These are phyloP conservation scores for Besnoitia besnoiti DNA, from an alignment of 169 alveolate species.

Conservation along the genomic window DNA sequence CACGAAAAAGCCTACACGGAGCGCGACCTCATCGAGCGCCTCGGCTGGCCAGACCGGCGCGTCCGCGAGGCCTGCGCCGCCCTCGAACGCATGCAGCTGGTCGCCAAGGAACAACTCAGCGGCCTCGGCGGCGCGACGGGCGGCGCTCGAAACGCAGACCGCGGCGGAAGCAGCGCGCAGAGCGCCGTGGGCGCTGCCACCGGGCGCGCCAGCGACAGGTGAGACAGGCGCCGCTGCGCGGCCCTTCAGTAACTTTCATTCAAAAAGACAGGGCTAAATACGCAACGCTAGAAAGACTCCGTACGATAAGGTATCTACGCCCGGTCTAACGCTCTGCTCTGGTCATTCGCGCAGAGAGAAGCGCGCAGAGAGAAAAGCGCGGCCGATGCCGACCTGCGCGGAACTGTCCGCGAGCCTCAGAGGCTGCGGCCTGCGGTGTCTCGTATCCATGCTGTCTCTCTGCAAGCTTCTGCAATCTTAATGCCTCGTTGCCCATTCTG, in stretches of 20 bases:
- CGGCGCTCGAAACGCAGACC: background rate
- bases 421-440: no score
- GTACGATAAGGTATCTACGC: no score
- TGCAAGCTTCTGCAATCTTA: no score
- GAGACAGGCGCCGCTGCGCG: background rate
- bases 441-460: no score
- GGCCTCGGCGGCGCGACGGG: background rate
- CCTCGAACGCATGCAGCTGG: conserved; percentile 43
- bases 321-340: no score
- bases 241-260: background rate
- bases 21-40: conserved; percentile 56
- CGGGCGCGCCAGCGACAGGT: background rate
- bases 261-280: no score
- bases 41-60: conserved; percentile 66
- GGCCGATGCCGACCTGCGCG: no score
- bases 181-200: background rate
- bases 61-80: conserved; percentile 67
- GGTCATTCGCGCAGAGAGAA: no score
- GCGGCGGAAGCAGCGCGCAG: background rate
- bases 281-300: no score
- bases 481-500: no score
- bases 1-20: conserved; percentile 67
- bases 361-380: no score
- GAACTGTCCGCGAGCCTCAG: no score
- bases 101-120: conserved; percentile 55